phyloP scores from a whole-genome alignment of 208 protist species.

The Leishmania lainsoni region DNA sequence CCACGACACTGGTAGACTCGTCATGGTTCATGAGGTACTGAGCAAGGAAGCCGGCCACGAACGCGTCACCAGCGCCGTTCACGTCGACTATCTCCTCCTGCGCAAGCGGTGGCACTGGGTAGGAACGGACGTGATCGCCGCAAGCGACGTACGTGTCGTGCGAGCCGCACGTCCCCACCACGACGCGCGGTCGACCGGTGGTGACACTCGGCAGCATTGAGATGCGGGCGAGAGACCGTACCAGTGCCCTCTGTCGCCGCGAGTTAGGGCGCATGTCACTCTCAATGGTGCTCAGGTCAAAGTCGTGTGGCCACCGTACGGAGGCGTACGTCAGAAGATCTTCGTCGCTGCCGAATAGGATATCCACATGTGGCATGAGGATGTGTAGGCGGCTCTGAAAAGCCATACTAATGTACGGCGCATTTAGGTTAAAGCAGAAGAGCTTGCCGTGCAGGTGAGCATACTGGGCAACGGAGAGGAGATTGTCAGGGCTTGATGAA shows the following conservation, averaged over 20 bases:
- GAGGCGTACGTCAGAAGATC: slow-evolving; percentile 88
- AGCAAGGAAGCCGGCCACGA: slow-evolving; percentile 96
- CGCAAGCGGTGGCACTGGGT: slow-evolving; percentile 53
- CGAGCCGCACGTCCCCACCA: slow-evolving; percentile 94
- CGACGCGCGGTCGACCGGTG: slow-evolving; percentile 52
- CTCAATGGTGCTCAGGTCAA: slow-evolving; percentile 26
- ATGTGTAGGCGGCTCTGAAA: slow-evolving; percentile 83
- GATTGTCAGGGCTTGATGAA: slow-evolving; percentile 85
- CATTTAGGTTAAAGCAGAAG: slow-evolving; percentile 95
- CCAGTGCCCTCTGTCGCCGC: slow-evolving; percentile 22
- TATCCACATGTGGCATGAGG: slow-evolving; percentile 93
- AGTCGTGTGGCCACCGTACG: slow-evolving; percentile 60
- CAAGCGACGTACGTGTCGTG: slow-evolving; percentile 85
- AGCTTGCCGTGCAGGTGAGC: slow-evolving; percentile 86
- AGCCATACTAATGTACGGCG: slow-evolving; percentile 93
- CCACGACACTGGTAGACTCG: slow-evolving; percentile 51
- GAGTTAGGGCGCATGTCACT: slow-evolving; percentile 7
- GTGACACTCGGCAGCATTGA: slow-evolving; percentile 70
- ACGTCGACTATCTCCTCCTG: slow-evolving; percentile 94
- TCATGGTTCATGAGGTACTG: slow-evolving; percentile 54
- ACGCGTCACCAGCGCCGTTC: slow-evolving; percentile 98
- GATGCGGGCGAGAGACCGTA: slow-evolving; percentile 55
- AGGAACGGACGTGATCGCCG: slow-evolving; percentile 41
- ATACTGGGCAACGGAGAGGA: slow-evolving; percentile 80
- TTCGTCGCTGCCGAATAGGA: slow-evolving; percentile 95